phyloP scores from a whole-genome alignment of 371 early-diverging fungal genomes.

The Lichtheimia ramosa region DNA sequence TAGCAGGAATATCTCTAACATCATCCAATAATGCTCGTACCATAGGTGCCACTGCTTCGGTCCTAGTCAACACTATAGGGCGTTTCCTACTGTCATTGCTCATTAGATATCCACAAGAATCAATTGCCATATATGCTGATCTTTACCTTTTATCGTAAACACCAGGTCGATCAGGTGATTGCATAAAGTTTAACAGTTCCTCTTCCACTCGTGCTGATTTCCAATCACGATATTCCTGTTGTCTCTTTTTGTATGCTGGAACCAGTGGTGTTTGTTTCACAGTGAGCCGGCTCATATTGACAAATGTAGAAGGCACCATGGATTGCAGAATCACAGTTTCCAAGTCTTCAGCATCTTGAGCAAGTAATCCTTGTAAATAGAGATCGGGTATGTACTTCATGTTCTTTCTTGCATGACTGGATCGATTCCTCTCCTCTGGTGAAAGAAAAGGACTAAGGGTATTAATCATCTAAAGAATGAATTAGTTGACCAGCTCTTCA shows the following conservation, averaged over 20 bases:
- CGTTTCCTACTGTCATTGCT: slow-evolving; percentile 1
- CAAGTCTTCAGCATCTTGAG: slow-evolving; percentile 41
- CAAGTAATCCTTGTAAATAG: slow-evolving; percentile 55
- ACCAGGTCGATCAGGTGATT: neutral
- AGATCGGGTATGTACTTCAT: slow-evolving; percentile 58
- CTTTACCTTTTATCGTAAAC: slow-evolving; percentile 9
- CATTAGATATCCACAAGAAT: neutral
- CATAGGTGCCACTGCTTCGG: slow-evolving; percentile 52
- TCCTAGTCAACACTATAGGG: slow-evolving; percentile 33
- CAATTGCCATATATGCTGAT: neutral
- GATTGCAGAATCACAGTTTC: slow-evolving; percentile 53
- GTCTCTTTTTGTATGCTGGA: slow-evolving; percentile 33
- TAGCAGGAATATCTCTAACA: slow-evolving; percentile 38
- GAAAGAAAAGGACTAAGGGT: slow-evolving; percentile 56
- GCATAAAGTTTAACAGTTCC: slow-evolving; percentile 9
- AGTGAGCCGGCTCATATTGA: slow-evolving; percentile 47
- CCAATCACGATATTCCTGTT: slow-evolving; percentile 34
- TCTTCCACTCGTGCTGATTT: slow-evolving; percentile 28
- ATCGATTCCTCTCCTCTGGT: slow-evolving; percentile 53
- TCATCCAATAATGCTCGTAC: slow-evolving; percentile 54
- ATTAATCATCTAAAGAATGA: slow-evolving; percentile 49
- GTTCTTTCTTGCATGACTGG: slow-evolving; percentile 61
- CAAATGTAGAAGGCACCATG: slow-evolving; percentile 53
- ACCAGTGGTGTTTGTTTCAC: slow-evolving; percentile 58
- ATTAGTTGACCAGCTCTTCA: neutral